Evolutionary conservation across 1,284 basidiomycete genomes (phyloP).

Genomic region (Volvariella volvacea): DNA sequence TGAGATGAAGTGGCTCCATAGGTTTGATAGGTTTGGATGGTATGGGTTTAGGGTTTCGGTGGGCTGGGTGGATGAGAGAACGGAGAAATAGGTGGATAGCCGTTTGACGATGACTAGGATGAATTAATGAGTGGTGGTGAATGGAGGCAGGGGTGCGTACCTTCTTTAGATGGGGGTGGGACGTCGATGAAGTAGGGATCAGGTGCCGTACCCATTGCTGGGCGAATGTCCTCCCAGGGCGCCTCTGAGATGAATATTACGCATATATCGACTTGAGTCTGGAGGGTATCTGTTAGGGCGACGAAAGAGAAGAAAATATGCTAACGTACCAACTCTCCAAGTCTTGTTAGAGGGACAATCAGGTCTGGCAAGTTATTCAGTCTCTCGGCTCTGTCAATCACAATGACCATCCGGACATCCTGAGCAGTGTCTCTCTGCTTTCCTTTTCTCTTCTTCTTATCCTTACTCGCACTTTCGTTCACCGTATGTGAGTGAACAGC

Average conservation of each 20-base stretch:
- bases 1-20: conserved; percentile 64
- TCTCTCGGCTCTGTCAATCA: conserved; percentile 66
- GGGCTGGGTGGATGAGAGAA: background rate
- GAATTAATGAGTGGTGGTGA: no score
- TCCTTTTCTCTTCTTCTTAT: conserved; percentile 2
- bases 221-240: conserved; percentile 72
- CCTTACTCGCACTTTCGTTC: background rate
- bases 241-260: conserved; percentile 64
- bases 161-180: conserved; percentile 50
- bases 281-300: background rate
- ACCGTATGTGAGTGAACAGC: conserved; percentile 20
- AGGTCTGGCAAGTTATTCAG: conserved; percentile 61
- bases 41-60: conserved; percentile 26
- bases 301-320: conserved; percentile 12
- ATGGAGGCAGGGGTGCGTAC: conserved; percentile 28
- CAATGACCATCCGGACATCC: conserved; percentile 44
- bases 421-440: conserved; percentile 16
- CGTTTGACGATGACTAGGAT: background rate
- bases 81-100: background rate
- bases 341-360: conserved; percentile 63
- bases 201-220: conserved; percentile 60
- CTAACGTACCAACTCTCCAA: conserved; percentile 65
- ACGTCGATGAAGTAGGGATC: conserved; percentile 76
- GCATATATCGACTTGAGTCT: conserved; percentile 38
- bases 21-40: conserved; percentile 44